Evolutionary conservation across 2,329 filamentous ascomycete genomes (phyloP).

Genomic region (Anthostomella pinea): DNA sequence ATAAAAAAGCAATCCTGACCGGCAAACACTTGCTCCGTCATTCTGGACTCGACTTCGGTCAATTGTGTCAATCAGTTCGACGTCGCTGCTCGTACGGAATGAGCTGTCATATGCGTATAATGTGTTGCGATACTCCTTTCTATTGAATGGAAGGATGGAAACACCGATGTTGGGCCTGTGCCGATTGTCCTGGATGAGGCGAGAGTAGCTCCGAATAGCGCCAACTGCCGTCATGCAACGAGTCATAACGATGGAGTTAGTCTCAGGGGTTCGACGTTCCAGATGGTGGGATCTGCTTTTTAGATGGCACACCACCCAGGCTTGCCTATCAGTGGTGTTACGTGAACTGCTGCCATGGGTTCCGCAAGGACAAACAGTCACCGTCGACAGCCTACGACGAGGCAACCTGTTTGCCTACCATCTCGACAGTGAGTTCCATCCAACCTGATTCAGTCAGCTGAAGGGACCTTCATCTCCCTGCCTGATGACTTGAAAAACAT

Average conservation of each 20-base stretch:
- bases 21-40: neutral
- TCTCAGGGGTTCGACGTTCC: conserved; percentile 19
- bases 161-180: too few species aligned
- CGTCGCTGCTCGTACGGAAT: conserved; percentile 4
- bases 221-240: conserved; percentile 15
- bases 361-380: neutral
- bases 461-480: conserved; percentile 2
- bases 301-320: conserved; percentile 15
- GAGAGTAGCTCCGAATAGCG: conserved; percentile 20
- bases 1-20: neutral
- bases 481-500: neutral
- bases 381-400: conserved; percentile 3
- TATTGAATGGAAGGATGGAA: too few species aligned
- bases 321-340: conserved; percentile 10
- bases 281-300: conserved; percentile 10
- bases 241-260: conserved; percentile 22
- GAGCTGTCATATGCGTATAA: conserved; percentile 8
- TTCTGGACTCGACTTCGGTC: conserved; percentile 9
- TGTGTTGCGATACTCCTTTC: too few species aligned
- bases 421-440: neutral
- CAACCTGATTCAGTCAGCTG: neutral
- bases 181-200: conserved; percentile 12
- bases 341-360: neutral
- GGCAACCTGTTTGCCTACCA: conserved; percentile 1
- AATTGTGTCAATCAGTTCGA: conserved; percentile 7